Conservation (phyloP, 331 rosid species). For the Erythrophleum ivorense region DNA sequence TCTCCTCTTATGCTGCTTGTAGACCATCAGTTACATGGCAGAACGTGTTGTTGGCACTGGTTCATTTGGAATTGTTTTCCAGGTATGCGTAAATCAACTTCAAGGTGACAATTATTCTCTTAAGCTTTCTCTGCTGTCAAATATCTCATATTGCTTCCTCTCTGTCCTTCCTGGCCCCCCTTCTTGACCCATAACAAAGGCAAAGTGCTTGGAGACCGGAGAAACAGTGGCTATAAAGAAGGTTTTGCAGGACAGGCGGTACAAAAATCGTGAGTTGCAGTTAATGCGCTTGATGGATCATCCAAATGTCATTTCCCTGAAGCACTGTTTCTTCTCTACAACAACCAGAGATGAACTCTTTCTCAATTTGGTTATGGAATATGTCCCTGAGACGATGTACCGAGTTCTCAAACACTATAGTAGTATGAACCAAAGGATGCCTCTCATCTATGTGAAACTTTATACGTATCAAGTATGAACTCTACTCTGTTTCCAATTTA, state of each 20-base stretch:
- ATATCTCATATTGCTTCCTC: constrained; percentile 25
- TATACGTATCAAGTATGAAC: constrained; percentile 79
- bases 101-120: background rate
- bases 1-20: constrained; percentile 43
- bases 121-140: constrained; percentile 23
- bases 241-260: constrained; percentile 81
- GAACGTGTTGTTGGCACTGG: constrained; percentile 93
- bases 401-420: constrained; percentile 78
- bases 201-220: constrained; percentile 87
- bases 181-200: constrained; percentile 49
- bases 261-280: constrained; percentile 85
- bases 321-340: constrained; percentile 88
- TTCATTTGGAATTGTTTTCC: constrained; percentile 88
- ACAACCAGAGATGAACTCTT: constrained; percentile 81
- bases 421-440: constrained; percentile 79
- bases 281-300: constrained; percentile 91
- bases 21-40: constrained; percentile 98
- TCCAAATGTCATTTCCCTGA: constrained; percentile 78
- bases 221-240: constrained; percentile 85
- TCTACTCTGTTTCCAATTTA: constrained; percentile 2
- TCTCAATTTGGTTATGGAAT: constrained; percentile 88
- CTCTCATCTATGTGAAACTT: constrained; percentile 78
- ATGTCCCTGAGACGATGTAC: constrained; percentile 78
- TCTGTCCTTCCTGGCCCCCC: background rate
- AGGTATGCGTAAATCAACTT: constrained; percentile 52